phyloP scores from a whole-genome alignment of 1,284 basidiomycete species.

The Trichosporon sp. region DNA sequence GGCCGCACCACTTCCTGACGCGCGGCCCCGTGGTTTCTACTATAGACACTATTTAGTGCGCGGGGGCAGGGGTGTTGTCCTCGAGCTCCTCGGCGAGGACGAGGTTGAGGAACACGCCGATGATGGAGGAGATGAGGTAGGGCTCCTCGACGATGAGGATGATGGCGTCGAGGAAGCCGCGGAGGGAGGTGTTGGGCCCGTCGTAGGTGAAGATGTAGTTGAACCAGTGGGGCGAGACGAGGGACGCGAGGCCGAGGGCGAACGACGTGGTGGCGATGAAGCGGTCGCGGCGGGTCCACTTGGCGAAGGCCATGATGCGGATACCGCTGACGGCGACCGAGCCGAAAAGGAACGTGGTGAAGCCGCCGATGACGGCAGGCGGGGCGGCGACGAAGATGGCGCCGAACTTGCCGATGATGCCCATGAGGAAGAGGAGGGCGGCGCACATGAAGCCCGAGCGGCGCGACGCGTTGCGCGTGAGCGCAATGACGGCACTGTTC shows the following conservation, averaged over 20 bases:
- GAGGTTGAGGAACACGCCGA: conserved; percentile 30
- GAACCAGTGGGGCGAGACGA: conserved; percentile 47
- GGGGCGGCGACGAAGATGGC: conserved; percentile 34
- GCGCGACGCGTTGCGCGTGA: conserved; percentile 33
- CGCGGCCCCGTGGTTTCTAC: background rate
- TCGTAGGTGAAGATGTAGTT: conserved; percentile 39
- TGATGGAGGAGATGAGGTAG: conserved; percentile 34
- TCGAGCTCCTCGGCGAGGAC: background rate
- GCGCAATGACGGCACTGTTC: conserved; percentile 35
- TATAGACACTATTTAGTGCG: background rate
- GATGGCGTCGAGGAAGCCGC: conserved; percentile 70
- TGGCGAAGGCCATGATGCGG: conserved; percentile 63
- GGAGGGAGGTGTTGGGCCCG: conserved; percentile 60
- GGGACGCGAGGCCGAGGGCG: conserved; percentile 67
- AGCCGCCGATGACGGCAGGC: conserved; percentile 24
- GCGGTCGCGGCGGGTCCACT: conserved; percentile 67
- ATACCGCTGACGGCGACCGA: conserved; percentile 58
- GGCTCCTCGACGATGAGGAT: conserved; percentile 70
- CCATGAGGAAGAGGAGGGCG: conserved; percentile 32
- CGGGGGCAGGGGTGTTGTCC: background rate
- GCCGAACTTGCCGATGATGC: conserved; percentile 33
- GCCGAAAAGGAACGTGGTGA: conserved; percentile 46
- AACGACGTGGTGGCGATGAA: conserved; percentile 68
- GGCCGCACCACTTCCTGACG: background rate
- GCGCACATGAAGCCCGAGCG: conserved; percentile 33